Evolutionary conservation across 1,284 basidiomycete genomes (phyloP).

Genomic region (Porodaedalea pini): DNA sequence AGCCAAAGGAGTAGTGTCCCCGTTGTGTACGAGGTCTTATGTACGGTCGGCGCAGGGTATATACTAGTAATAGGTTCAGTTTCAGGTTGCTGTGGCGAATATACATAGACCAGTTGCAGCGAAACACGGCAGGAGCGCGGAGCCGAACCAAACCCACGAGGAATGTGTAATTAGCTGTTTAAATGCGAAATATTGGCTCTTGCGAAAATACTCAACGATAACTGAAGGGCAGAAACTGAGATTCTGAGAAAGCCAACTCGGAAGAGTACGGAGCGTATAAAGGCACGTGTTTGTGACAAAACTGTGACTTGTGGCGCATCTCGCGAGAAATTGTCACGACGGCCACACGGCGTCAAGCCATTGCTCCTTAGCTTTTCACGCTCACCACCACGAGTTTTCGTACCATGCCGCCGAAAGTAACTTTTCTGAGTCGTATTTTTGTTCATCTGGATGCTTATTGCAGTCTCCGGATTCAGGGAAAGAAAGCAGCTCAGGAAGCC

Average conservation of each 20-base stretch:
- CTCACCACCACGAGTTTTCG: neutral
- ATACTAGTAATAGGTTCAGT: too few relatives aligned
- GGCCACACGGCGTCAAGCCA: neutral
- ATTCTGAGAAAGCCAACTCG: too few relatives aligned
- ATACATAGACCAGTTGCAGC: neutral
- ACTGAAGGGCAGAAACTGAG: too few relatives aligned
- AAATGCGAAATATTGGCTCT: too few relatives aligned
- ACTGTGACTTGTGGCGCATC: neutral
- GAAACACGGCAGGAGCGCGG: too few relatives aligned
- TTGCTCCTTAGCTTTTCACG: neutral
- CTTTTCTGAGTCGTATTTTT: neutral
- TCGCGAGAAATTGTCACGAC: neutral
- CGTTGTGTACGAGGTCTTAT: neutral
- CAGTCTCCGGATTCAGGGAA: neutral
- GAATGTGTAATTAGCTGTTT: too few relatives aligned
- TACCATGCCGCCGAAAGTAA: slow-evolving; percentile 13
- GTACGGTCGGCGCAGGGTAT: too few relatives aligned
- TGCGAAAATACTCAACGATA: too few relatives aligned
- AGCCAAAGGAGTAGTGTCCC: neutral
- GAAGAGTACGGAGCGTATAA: neutral
- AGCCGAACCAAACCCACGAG: too few relatives aligned
- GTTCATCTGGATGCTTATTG: neutral
- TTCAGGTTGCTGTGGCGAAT: too few relatives aligned
- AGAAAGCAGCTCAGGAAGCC: slow-evolving; percentile 5
- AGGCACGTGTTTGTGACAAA: neutral